Conservation (phyloP, 495 filamentous ascomycete genomes). For the Xylaria scruposa region DNA sequence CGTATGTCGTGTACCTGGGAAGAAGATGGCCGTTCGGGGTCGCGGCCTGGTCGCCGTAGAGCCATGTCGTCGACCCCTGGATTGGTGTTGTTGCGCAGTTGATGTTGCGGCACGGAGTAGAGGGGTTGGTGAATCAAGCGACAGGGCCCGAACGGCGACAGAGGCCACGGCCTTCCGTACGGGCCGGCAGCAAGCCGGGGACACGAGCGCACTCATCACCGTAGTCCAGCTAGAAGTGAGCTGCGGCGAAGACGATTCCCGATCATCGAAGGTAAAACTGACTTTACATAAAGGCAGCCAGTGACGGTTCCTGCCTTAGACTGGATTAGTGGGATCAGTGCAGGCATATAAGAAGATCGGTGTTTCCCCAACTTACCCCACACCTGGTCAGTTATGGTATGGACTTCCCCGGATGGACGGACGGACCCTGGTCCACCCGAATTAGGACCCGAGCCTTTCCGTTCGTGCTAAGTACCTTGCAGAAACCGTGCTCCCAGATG, state of each 20-base stretch:
- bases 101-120: conserved; percentile 13
- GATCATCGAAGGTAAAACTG: conserved; percentile 31
- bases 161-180: conserved; percentile 23
- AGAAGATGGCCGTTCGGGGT: conserved; percentile 82
- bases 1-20: conserved; percentile 66
- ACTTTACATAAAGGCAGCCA: not conserved
- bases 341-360: not conserved
- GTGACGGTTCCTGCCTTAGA: not conserved
- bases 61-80: conserved; percentile 27
- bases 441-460: not conserved
- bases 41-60: conserved; percentile 36
- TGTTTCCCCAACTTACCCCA: conserved; percentile 16
- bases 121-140: not conserved
- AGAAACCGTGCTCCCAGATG: not conserved
- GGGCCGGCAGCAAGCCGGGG: conserved; percentile 32
- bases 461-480: not conserved
- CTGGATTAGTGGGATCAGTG: not conserved
- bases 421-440: conserved; percentile 16
- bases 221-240: conserved; percentile 36
- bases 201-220: conserved; percentile 37
- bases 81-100: not conserved
- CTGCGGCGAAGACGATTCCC: conserved; percentile 31
- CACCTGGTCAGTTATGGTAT: not conserved
- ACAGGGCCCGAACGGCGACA: conserved; percentile 5
- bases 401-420: not conserved